A percentile compares a stretch with the other conserved stretches of the same genome.
phyloP scores from a whole-genome alignment of 2,329 filamentous ascomycete species.

The Magnaporthiopsis poae region DNA sequence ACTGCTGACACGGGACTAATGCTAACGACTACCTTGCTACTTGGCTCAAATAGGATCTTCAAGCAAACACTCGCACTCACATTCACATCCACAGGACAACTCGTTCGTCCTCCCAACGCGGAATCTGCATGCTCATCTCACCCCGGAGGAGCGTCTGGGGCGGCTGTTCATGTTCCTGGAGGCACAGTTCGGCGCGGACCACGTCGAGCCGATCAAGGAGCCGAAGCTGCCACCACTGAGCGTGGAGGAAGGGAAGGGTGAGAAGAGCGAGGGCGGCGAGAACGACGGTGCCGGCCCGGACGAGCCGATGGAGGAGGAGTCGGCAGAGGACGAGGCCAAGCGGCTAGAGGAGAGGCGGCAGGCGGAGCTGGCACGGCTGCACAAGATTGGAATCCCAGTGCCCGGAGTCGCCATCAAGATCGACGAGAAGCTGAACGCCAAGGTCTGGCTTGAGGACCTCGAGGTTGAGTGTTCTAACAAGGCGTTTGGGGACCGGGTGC shows the following conservation, averaged over 20 bases:
- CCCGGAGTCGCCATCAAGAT: slow-evolving; percentile 80
- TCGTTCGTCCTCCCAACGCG: slow-evolving; percentile 30
- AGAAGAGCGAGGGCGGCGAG: slow-evolving; percentile 21
- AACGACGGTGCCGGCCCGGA: slow-evolving; percentile 27
- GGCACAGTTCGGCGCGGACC: slow-evolving; percentile 82
- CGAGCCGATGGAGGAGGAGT: slow-evolving; percentile 20
- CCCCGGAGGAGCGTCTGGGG: slow-evolving; percentile 66
- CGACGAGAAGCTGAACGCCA: slow-evolving; percentile 80
- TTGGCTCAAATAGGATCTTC: slow-evolving; percentile 42
- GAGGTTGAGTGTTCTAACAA: slow-evolving; percentile 79
- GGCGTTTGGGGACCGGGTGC: slow-evolving; percentile 71
- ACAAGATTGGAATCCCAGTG: slow-evolving; percentile 78
- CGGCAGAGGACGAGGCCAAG: slow-evolving; percentile 26
- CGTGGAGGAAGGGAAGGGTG: slow-evolving; percentile 10
- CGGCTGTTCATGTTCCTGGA: slow-evolving; percentile 93
- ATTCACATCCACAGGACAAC: slow-evolving; percentile 32
- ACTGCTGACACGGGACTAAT: background rate
- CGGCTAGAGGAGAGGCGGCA: slow-evolving; percentile 45
- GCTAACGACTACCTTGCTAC: background rate
- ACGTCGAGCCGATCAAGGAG: slow-evolving; percentile 64
- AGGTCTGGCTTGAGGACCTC: slow-evolving; percentile 83
- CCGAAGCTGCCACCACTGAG: slow-evolving; percentile 40
- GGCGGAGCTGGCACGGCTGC: slow-evolving; percentile 65
- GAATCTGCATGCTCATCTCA: slow-evolving; percentile 66
- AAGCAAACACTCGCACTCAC: slow-evolving; percentile 40